A percentile compares a stretch with the other conserved stretches of the same genome.
These are phyloP conservation scores for Globisporangium ultimum DNA, from an alignment of 352 stramenopile species.

Conservation along the genomic window DNA sequence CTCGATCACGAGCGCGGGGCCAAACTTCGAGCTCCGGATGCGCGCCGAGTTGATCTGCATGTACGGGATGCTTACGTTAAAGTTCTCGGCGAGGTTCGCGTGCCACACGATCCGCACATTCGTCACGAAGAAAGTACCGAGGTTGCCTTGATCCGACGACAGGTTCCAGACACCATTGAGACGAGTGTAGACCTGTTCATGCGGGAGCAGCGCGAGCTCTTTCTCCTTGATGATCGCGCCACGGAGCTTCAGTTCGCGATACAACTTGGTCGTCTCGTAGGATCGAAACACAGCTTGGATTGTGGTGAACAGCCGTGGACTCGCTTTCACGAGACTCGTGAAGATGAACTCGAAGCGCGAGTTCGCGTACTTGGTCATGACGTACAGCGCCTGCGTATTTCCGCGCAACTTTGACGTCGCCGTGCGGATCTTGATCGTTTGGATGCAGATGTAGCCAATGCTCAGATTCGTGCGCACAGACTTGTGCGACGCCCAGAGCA, in stretches of 20 bases:
- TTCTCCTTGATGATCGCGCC: constrained; percentile 91
- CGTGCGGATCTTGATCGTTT: constrained; percentile 88
- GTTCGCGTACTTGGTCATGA: constrained; percentile 89
- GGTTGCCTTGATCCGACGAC: constrained; percentile 89
- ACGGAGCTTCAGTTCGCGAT: constrained; percentile 91
- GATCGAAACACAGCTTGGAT: constrained; percentile 91
- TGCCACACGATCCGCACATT: constrained; percentile 93
- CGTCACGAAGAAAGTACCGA: constrained; percentile 91
- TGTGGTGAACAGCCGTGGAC: constrained; percentile 89
- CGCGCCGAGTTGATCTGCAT: constrained; percentile 90
- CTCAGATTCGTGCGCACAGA: constrained; percentile 81
- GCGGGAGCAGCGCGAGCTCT: constrained; percentile 79
- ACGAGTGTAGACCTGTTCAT: constrained; percentile 89
- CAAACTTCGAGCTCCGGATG: constrained; percentile 89
- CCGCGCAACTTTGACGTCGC: constrained; percentile 88
- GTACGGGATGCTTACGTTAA: constrained; percentile 94
- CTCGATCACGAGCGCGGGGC: constrained; percentile 87
- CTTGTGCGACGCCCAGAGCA: constrained; percentile 91
- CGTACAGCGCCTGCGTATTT: constrained; percentile 89
- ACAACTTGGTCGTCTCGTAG: constrained; percentile 92
- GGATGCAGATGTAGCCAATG: constrained; percentile 82
- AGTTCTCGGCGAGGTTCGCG: constrained; percentile 91
- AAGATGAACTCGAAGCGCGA: constrained; percentile 94
- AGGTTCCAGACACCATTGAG: constrained; percentile 91
- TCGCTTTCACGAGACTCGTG: constrained; percentile 90